phyloP scores from a whole-genome alignment of 805 yeast genomes.

The Nakazawaea siamensis region DNA sequence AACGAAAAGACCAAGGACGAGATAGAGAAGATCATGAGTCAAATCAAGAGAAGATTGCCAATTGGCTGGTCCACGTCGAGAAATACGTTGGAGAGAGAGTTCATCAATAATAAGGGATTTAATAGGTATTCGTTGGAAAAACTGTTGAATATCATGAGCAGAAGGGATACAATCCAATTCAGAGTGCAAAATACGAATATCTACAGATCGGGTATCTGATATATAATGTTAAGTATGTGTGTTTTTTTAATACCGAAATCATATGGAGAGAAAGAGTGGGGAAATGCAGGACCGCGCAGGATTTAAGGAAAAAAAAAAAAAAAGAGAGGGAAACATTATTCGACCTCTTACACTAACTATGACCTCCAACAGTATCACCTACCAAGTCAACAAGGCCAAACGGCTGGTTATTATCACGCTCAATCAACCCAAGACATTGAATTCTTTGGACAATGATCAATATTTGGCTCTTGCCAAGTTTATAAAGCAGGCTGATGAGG shows the following conservation, averaged over 20 bases:
- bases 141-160: conserved; percentile 73
- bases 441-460: conserved; percentile 61
- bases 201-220: conserved; percentile 61
- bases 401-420: conserved; percentile 56
- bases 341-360: too few relatives aligned
- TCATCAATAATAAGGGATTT: conserved; percentile 47
- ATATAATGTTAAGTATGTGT: neutral
- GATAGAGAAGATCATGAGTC: conserved; percentile 73
- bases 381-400: conserved; percentile 17
- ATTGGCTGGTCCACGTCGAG: conserved; percentile 95
- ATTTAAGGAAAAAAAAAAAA: too few relatives aligned
- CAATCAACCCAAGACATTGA: conserved; percentile 50
- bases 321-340: too few relatives aligned
- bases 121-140: conserved; percentile 65
- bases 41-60: conserved; percentile 83
- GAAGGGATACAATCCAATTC: conserved; percentile 81
- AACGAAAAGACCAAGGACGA: conserved; percentile 56
- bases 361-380: neutral
- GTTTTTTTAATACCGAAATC: too few relatives aligned
- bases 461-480: conserved; percentile 51
- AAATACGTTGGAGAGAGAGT: conserved; percentile 74
- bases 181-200: conserved; percentile 82
- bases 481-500: conserved; percentile 54
- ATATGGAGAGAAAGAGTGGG: too few relatives aligned
- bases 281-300: too few relatives aligned